Conservation (phyloP, 495 filamentous ascomycete genomes). For the Echria macrotheca region DNA sequence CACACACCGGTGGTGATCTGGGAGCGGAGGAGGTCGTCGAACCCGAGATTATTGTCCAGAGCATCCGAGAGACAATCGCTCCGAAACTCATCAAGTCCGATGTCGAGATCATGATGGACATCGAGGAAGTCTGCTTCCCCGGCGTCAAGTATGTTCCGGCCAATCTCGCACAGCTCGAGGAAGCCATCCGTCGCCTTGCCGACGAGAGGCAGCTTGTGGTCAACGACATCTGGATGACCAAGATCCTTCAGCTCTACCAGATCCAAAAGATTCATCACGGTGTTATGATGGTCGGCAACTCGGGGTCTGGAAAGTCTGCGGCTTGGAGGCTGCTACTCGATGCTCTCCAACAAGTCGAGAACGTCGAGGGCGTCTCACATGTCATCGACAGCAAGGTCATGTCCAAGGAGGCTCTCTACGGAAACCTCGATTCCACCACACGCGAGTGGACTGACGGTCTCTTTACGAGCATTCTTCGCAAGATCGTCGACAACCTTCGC, state of each 20-base stretch:
- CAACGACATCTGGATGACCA: constrained; percentile 93
- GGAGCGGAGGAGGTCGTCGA: constrained; percentile 73
- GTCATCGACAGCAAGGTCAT: constrained; percentile 99
- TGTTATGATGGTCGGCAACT: constrained; percentile 99
- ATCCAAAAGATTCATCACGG: constrained; percentile 97
- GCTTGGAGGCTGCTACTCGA: constrained; percentile 94
- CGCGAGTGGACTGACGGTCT: constrained; percentile 98
- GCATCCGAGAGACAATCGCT: constrained; percentile 95
- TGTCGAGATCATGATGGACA: constrained; percentile 77
- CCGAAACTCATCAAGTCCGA: constrained; percentile 91
- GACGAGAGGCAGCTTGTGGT: constrained; percentile 76
- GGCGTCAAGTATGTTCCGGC: constrained; percentile 90
- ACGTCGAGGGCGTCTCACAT: constrained; percentile 88
- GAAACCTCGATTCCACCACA: constrained; percentile 91
- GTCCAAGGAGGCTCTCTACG: constrained; percentile 96
- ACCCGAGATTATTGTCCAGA: constrained; percentile 98
- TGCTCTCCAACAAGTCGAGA: constrained; percentile 84
- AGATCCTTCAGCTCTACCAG: constrained; percentile 92
- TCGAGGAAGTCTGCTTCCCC: constrained; percentile 84
- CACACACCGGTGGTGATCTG: constrained; percentile 46
- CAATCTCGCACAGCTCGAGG: constrained; percentile 68
- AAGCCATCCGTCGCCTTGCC: constrained; percentile 77
- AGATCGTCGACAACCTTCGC: constrained; percentile 97
- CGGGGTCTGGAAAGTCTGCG: constrained; percentile 89
- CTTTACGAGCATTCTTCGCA: constrained; percentile 95